Conservation (phyloP, 352 stramenopile species). For the Saprolegnia parasitica region DNA sequence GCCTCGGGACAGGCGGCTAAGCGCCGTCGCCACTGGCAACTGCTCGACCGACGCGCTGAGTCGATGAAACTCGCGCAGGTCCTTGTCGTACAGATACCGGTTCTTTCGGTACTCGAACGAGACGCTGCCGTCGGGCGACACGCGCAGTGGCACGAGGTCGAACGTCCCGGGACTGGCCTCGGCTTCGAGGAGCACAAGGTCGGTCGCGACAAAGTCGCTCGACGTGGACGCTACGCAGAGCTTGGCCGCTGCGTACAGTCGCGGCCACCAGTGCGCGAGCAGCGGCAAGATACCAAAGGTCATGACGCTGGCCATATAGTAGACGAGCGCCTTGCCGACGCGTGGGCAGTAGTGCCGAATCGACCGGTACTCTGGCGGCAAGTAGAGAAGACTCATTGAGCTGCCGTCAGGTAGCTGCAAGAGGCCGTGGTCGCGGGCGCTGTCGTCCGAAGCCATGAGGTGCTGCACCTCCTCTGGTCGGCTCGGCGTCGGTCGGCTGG, state of each 20-base stretch:
- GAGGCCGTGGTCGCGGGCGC: not conserved
- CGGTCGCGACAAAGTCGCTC: constrained; percentile 33
- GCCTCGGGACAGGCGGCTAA: constrained; percentile 33
- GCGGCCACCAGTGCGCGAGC: constrained; percentile 50
- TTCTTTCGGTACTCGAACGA: constrained; percentile 74
- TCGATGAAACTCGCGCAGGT: constrained; percentile 44
- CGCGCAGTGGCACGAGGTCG: constrained; percentile 42
- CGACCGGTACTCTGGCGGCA: not conserved
- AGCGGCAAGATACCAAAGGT: constrained; percentile 45
- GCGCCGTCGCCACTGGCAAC: not conserved
- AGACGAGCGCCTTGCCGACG: not conserved
- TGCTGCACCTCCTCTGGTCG: not conserved
- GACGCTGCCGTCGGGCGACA: constrained; percentile 9
- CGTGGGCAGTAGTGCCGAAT: constrained; percentile 3
- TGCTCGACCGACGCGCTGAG: constrained; percentile 30
- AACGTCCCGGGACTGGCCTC: constrained; percentile 42
- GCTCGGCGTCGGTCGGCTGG: not conserved
- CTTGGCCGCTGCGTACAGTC: constrained; percentile 50
- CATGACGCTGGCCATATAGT: constrained; percentile 31
- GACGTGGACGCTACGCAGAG: constrained; percentile 36
- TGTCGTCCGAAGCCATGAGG: not conserved
- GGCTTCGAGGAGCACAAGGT: constrained; percentile 49
- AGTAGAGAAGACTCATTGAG: not conserved
- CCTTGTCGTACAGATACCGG: constrained; percentile 57
- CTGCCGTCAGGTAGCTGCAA: not conserved